Base-by-base conservation (phyloP, 1,284 basidiomycete species). In the Sphagnurus paluster region DNA sequence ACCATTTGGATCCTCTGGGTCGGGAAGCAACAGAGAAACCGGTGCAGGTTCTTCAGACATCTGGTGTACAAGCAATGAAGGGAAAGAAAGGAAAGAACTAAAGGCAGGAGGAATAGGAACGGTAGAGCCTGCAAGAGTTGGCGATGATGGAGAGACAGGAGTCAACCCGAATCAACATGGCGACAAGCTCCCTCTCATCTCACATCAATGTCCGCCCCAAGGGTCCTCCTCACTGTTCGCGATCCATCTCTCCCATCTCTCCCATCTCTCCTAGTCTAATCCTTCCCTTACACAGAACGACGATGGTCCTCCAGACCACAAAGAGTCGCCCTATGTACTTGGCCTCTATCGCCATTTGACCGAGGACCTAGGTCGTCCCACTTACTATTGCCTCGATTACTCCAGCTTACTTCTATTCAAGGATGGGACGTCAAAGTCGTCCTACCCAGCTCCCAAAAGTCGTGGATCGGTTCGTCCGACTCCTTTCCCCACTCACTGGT, bases 401-500 rank as follows among this genome's bases (percentile, higher is more conserved):
- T n/a, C n/a, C 35, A 47, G 34, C 33, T 46, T 13, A 38, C 33
- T 35, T 20, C 16, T 23, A 43, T 49, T 33, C 20, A 55, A 84
- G 88, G 86, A 4, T 93, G 90, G 88, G 78, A 92, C 55, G 89
- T 97, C 32, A 86, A 84, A 56, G 93, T 97, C 2, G 92, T 96
- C 47, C 71, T 96, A 13, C 93, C 93, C 1, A 86, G 84, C 55
- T 79, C 84, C 13, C 93, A 97, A 65, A 93, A 91, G 66, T 91
- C 87, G 29, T 97, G 93, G 93, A 90, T 92, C 35, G 88, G 87
- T 84, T 55, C 20, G 21, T 39, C 19, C 19, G n/a, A n/a, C n/a
- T n/a, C n/a, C n/a, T n/a, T n/a, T n/a, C n/a, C n/a, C n/a, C n/a
- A n/a, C 48, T 29, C 34, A 24, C 21, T 49, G 24, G 29, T 33